Evolutionary conservation across 164 flowering plant genomes (phyloP).

Genomic region (Chimonanthus praecox): DNA sequence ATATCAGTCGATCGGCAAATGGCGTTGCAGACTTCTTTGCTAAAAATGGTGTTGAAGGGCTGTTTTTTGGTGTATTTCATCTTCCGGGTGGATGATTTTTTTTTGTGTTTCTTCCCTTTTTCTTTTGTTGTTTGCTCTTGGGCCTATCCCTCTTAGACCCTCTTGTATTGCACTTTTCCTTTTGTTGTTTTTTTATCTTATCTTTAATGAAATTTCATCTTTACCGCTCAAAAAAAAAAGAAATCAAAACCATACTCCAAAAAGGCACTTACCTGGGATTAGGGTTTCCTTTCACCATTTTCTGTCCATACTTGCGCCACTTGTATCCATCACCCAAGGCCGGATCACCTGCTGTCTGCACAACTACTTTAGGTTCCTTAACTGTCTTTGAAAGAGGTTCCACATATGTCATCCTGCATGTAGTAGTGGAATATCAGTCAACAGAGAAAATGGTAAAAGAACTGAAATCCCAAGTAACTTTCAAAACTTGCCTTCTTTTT

Average conservation of each 20-base stretch:
- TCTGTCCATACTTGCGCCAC: conserved; percentile 97
- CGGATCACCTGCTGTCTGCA: conserved; percentile 69
- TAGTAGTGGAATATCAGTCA: background rate
- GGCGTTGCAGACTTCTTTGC: no score
- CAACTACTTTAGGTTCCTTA: conserved; percentile 65
- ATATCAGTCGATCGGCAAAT: no score
- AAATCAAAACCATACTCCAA: background rate
- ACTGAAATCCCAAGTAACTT: background rate
- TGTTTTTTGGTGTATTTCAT: no score
- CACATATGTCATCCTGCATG: conserved; percentile 13
- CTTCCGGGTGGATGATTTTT: no score
- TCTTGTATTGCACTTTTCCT: no score
- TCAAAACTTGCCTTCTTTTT: background rate
- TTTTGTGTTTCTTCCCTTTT: no score
- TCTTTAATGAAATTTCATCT: no score
- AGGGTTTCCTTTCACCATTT: conserved; percentile 88
- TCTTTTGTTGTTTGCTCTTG: no score
- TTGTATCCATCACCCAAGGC: conserved; percentile 80
- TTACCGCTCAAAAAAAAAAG: background rate
- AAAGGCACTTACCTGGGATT: conserved; percentile 57
- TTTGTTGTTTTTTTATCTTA: no score
- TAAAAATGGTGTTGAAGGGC: no score
- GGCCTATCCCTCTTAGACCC: no score
- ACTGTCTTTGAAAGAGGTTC: conserved; percentile 34
- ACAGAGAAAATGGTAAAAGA: background rate